Conservation (phyloP, 2,329 filamentous ascomycete genomes). For the Claviceps cyperi region DNA sequence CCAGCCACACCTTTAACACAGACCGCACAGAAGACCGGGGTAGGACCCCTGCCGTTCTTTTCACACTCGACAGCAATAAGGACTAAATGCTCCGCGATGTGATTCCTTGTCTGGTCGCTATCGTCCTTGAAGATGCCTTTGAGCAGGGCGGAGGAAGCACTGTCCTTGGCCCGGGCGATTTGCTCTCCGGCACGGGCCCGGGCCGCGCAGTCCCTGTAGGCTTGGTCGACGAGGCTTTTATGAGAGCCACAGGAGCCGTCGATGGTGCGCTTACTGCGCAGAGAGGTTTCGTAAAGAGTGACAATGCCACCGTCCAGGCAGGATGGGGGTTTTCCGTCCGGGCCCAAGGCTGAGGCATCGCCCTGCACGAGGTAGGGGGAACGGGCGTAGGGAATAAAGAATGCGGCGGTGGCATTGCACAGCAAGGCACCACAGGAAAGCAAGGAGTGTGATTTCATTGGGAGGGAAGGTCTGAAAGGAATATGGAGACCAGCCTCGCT, state of each 20-base stretch:
- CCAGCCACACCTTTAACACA: too few relatives aligned
- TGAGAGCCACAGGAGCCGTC: neutral
- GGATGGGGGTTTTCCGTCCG: neutral
- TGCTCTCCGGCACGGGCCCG: neutral
- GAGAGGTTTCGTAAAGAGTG: neutral
- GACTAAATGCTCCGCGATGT: neutral
- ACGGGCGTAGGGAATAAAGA: neutral
- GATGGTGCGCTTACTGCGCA: neutral
- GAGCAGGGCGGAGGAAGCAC: neutral
- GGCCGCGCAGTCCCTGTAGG: neutral
- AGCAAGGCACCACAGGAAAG: neutral
- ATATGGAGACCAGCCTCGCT: too few relatives aligned
- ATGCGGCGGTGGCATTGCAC: neutral
- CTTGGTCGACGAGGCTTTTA: neutral
- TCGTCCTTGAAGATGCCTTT: neutral
- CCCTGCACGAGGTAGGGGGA: too few relatives aligned
- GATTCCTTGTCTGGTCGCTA: neutral
- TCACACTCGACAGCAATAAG: neutral
- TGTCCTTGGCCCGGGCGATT: neutral
- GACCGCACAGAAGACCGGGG: neutral
- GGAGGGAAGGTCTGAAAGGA: too few relatives aligned
- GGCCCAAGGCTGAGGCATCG: neutral
- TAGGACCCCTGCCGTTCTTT: neutral
- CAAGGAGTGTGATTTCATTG: neutral
- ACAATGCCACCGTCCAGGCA: neutral